Base-by-base conservation (phyloP, 176 grass and related monocot species). In the Phyllostachys edulis region DNA sequence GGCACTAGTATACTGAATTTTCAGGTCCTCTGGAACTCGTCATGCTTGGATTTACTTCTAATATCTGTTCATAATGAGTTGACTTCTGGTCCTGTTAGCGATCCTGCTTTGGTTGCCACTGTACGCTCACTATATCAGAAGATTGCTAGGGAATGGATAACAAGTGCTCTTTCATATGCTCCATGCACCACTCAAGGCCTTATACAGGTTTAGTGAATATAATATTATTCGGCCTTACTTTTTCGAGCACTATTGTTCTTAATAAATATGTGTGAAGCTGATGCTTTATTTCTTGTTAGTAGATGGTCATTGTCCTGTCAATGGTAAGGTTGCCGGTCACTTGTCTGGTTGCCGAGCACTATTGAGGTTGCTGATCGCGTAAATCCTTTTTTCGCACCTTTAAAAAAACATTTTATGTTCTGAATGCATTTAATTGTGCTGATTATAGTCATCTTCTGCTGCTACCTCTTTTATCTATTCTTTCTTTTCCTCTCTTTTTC, bases 101-200 rank as follows among this genome's bases (percentile, higher is more conserved):
- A 98, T 89, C 96, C 96, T 93, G 96, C 93, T 79, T 98, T 93
- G 96, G 85, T 98, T 80, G 96, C 96, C 51, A 98, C 91, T 84
- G 77, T 98, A 16, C 93, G 96, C 44, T 92, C 89, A 59, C 87
- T 98, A 9, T 98, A 98, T 93, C 96, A 98, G 79, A 98, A 94
- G 87, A 95, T 91, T 87, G 85, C 96, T 54, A 92, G 96, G 71
- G 96, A 95, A 76, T 98, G 96, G 96, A 95, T 92, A 70, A 98
- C 93, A 82, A 98, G 90, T 86, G 96, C 96, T 68, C 96, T 98
- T 76, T 98, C 96, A 83, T 98, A 90, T 82, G 93, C 96, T 79
- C 96, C 96, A 9, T 98, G 96, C 71, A 95, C 96, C 40, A 98
- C 91, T 24, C 96, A 98, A 93, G 96, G 96, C 69, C 93, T 98